Percentiles rank a stretch among this genome's conserved stretches.
Evolutionary conservation across 2,329 filamentous ascomycete genomes (phyloP).

Genomic region (Trichoderma sp.): DNA sequence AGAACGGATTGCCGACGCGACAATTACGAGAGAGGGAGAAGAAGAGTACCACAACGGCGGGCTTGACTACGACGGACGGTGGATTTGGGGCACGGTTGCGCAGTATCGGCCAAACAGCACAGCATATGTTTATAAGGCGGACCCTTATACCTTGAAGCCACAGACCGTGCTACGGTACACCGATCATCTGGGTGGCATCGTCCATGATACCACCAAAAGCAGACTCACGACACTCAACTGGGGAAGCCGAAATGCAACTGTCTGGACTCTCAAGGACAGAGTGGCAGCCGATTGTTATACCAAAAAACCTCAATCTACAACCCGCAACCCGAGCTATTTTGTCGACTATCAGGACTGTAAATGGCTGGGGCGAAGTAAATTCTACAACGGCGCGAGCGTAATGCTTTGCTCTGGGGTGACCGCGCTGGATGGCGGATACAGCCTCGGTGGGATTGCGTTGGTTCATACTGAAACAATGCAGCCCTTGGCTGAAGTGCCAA

Average conservation of each 20-base stretch:
- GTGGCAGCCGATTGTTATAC: constrained; percentile 23
- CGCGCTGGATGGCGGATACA: constrained; percentile 31
- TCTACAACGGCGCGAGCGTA: constrained; percentile 37
- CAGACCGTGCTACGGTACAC: constrained; percentile 34
- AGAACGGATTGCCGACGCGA: constrained; percentile 42
- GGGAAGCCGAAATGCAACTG: constrained; percentile 42
- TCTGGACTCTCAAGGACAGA: constrained; percentile 31
- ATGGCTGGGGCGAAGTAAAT: constrained; percentile 41
- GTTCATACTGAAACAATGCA: constrained; percentile 45
- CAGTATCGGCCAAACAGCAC: constrained; percentile 49
- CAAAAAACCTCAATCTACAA: constrained; percentile 22
- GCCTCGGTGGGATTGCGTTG: constrained; percentile 46
- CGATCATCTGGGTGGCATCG: constrained; percentile 47
- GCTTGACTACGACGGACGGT: constrained; percentile 47
- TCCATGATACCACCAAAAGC: constrained; percentile 38
- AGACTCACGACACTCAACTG: constrained; percentile 44
- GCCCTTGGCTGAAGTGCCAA: constrained; percentile 45
- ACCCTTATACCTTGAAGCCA: constrained; percentile 37
- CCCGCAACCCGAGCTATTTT: constrained; percentile 42
- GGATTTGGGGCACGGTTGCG: constrained; percentile 45
- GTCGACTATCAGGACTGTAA: constrained; percentile 53
- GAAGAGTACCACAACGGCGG: constrained; percentile 47
- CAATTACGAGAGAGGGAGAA: constrained; percentile 37
- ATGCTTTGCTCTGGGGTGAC: constrained; percentile 49
- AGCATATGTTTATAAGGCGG: constrained; percentile 40